phyloP scores from a whole-genome alignment of 179 eudicot species.

The Nepenthes alata region DNA sequence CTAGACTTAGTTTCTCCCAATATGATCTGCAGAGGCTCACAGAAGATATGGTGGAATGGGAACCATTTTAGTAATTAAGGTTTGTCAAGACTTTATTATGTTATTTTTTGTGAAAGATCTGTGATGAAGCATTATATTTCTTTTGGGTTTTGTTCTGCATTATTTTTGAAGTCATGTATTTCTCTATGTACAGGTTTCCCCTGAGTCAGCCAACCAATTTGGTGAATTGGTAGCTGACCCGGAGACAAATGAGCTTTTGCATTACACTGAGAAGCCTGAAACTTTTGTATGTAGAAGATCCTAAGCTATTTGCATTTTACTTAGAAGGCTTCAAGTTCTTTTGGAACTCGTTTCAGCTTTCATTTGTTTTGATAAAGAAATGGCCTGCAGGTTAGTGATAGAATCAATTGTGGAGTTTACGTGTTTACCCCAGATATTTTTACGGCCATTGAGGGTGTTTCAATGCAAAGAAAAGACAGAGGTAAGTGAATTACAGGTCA shows the following conservation, averaged over 20 bases:
- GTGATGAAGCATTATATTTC: background rate
- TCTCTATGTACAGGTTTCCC: slow-evolving; percentile 24
- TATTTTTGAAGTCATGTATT: background rate
- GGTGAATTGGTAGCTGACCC: slow-evolving; percentile 51
- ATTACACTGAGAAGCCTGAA: slow-evolving; percentile 46
- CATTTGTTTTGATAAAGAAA: slow-evolving; percentile 1
- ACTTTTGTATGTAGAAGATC: slow-evolving; percentile 31
- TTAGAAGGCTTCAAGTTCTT: background rate
- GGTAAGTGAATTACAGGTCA: slow-evolving; percentile 12
- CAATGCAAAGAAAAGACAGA: slow-evolving; percentile 30
- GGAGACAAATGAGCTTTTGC: slow-evolving; percentile 36
- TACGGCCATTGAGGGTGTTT: slow-evolving; percentile 33
- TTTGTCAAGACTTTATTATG: slow-evolving; percentile 4
- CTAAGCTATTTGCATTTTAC: background rate
- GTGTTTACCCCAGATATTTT: slow-evolving; percentile 41
- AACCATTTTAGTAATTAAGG: slow-evolving; percentile 86
- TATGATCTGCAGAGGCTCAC: slow-evolving; percentile 63
- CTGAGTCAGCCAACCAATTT: slow-evolving; percentile 41
- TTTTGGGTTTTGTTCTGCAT: background rate
- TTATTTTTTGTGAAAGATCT: slow-evolving; percentile 1
- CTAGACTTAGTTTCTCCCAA: background rate
- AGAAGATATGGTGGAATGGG: slow-evolving; percentile 81
- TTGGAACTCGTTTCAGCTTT: background rate
- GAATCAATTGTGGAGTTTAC: slow-evolving; percentile 45
- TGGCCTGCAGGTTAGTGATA: slow-evolving; percentile 36